Evolutionary conservation across 148 eudicot species (phyloP), one percentile per base, ranked within the genome.

Genomic region (Rhododendron molle): DNA sequence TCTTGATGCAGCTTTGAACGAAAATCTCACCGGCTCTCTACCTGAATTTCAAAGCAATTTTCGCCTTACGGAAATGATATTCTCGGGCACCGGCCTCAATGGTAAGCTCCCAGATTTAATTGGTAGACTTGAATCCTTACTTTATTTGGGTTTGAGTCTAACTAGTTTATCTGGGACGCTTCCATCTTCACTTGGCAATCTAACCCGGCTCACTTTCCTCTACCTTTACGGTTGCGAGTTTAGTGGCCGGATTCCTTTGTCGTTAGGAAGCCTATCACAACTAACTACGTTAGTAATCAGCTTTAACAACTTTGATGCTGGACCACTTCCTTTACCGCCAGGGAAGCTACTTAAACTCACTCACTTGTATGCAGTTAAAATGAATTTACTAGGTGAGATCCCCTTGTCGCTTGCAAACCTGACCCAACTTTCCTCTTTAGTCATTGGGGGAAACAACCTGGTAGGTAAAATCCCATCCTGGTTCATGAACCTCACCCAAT

Each of bases 101-200:
- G 58, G 89, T 89, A n/a, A 60, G 28, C n/a, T 84, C 86, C n/a
- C 73, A 76, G 0, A 87, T 91, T 67, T 47, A 78, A 54, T 54
- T 54, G 90, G 90, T 5, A 83, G 84, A 11, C 83, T 89, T 10
- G 46, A 78, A 44, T 85, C 49, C n/a, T 56, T 89, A 56, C 43
- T 54, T 14, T 3, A 3, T 8, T 28, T 86, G 36, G 6, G 0
- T 16, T 34, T 89, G 13, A 1, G 21, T 0, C 1, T 0, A 4
- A 84, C 36, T 8, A 21, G 47, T 21, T 87, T 91, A 43, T 71
- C 87, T 30, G 88, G 90, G 23, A 28, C 4, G 3, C 52, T 90
- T 14, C 90, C 89, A 13, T 13, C 52, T 30, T 81, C 83, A 43
- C 26, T 88, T 10, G 26, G 50, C 11, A 88, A 86, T 43, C 85